These are phyloP conservation scores for Macrophomina phaseolina DNA, from an alignment of 2,329 filamentous ascomycete genomes.

Conservation along the genomic window DNA sequence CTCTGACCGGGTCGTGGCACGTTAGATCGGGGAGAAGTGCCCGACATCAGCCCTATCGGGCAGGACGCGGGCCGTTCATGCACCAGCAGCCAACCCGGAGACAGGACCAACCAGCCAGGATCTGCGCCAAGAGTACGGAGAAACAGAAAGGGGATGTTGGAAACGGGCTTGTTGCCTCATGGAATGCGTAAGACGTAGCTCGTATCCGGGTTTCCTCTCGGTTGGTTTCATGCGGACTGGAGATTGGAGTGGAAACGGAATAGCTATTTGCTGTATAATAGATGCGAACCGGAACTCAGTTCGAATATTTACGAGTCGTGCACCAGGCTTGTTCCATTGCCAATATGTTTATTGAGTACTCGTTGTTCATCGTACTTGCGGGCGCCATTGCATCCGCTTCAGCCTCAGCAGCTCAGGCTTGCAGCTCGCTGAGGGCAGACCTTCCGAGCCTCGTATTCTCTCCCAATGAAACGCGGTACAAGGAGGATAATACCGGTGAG, in stretches of 20 bases:
- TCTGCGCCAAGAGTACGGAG: not conserved
- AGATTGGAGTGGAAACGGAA: not conserved
- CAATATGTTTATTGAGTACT: not conserved
- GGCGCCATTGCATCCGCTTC: not conserved
- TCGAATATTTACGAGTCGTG: not conserved
- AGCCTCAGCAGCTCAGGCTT: not conserved
- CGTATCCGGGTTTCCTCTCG: conserved; percentile 3
- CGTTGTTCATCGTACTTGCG: not conserved
- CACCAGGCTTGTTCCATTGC: not conserved
- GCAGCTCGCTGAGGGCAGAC: not conserved
- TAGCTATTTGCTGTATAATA: not conserved
- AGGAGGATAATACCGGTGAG: conserved; percentile 1
- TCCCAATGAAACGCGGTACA: not conserved
- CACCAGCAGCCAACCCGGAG: not conserved
- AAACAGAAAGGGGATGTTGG: not conserved
- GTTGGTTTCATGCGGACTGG: not conserved
- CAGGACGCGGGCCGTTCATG: not conserved
- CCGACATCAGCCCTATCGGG: not conserved
- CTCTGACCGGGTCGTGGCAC: not conserved
- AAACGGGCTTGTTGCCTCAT: not conserved
- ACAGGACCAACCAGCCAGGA: not conserved
- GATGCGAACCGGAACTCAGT: no score
- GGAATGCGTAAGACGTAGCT: not conserved
- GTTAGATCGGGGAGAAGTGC: not conserved
- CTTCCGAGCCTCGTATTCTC: not conserved